Evolutionary conservation across 352 stramenopile species (phyloP).

Genomic region (Globisporangium carolinianum): DNA sequence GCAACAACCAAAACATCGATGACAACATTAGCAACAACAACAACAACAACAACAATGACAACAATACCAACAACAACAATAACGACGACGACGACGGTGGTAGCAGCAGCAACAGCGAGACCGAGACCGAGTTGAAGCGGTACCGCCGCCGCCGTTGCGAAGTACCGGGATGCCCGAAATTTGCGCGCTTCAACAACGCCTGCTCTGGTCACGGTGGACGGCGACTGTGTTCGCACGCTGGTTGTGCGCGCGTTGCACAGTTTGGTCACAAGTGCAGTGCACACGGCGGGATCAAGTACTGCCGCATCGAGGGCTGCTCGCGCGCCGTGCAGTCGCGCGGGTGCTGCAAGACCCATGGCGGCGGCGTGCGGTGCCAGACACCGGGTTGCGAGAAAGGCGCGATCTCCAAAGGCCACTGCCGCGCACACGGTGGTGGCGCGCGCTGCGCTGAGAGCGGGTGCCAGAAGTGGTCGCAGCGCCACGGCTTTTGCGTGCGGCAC

Average conservation of each 20-base stretch:
- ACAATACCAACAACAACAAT: too few relatives aligned
- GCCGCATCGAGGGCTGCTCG: conserved; percentile 56
- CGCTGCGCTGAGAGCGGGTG: conserved; percentile 64
- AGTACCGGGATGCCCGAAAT: conserved; percentile 61
- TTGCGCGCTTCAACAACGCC: conserved; percentile 73
- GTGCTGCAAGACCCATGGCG: conserved; percentile 84
- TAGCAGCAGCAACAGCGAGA: not conserved
- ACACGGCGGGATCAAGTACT: conserved; percentile 75
- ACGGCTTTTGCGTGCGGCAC: conserved; percentile 69
- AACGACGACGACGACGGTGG: conserved; percentile 1
- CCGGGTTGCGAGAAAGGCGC: conserved; percentile 75
- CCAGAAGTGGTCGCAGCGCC: conserved; percentile 69
- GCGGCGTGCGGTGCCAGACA: conserved; percentile 75
- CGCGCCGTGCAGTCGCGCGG: conserved; percentile 77
- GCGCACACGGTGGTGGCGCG: conserved; percentile 71
- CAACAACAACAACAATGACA: not conserved
- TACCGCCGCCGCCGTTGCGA: conserved; percentile 63
- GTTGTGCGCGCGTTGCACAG: conserved; percentile 61
- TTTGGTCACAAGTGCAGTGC: conserved; percentile 80
- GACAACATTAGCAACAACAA: not conserved
- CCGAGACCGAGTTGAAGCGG: conserved; percentile 26
- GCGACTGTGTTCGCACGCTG: conserved; percentile 63
- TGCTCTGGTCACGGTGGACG: conserved; percentile 66
- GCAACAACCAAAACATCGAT: not conserved
- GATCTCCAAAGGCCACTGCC: conserved; percentile 82